phyloP scores from a whole-genome alignment of 257 asterid species.

The Ajuga chamaepitys region DNA sequence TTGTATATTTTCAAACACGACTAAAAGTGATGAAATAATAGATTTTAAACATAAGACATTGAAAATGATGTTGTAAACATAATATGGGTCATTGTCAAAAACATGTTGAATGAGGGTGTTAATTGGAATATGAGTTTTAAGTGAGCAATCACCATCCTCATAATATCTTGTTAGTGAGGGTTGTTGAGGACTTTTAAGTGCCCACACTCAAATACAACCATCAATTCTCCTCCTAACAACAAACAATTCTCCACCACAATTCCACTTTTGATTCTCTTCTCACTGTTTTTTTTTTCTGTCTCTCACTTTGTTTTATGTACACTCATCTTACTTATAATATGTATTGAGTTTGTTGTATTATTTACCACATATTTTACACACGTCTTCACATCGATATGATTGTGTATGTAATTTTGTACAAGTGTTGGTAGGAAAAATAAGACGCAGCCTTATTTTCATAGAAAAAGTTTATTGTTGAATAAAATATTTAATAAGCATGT shows the following conservation, averaged over 20 bases:
- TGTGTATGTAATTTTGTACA: too few relatives aligned
- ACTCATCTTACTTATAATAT: neutral
- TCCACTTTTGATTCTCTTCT: neutral
- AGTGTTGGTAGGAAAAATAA: too few relatives aligned
- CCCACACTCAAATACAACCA: conserved; percentile 1
- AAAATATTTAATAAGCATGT: too few relatives aligned
- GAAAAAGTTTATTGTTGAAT: too few relatives aligned
- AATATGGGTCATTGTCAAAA: neutral
- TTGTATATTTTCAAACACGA: too few relatives aligned
- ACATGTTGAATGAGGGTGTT: neutral
- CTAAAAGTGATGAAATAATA: too few relatives aligned
- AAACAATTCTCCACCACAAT: conserved; percentile 21
- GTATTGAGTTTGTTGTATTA: too few relatives aligned
- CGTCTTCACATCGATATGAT: too few relatives aligned
- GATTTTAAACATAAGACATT: too few relatives aligned
- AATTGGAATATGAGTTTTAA: conserved; percentile 6
- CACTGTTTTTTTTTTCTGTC: neutral
- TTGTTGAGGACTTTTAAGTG: conserved; percentile 2
- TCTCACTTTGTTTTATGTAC: conserved; percentile 1
- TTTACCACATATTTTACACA: too few relatives aligned
- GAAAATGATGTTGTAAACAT: too few relatives aligned
- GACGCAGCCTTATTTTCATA: too few relatives aligned
- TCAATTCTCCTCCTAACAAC: conserved; percentile 4
- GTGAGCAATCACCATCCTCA: conserved; percentile 7
- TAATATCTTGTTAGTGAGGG: conserved; percentile 7